Base-by-base conservation (phyloP, 306 rosid species). In the cucumber (Cucumis sativus) region DNA sequence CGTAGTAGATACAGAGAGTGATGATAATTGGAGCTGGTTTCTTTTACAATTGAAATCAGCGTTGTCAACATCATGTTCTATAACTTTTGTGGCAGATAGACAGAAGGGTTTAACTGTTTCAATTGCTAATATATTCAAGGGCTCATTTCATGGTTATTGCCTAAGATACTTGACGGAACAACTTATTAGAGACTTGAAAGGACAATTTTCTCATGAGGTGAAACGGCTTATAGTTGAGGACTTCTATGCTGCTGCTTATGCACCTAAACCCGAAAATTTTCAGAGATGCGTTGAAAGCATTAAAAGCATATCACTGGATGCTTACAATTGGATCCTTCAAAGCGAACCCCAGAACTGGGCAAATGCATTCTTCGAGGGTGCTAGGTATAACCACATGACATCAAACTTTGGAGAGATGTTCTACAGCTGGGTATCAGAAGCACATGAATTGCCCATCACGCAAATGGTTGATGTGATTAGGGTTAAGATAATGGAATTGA, bases 21-120 rank as follows among this genome's bases (percentile, higher is more conserved):
- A 90, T 68, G 97, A 95, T 63, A 90, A 91, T 80, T 95, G 98
- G 98, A 83, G 77, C 70, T 95, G 98, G 98, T 95, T 95, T 86
- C 81, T 95, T 65, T 85, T 90, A 52, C 96, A 92, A 83, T 86
- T 95, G 37, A 95, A 90, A 83, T 89, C 97, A 11, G 95, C 90
- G 43, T 64, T 95, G 66, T 86, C 95, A 79, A 86, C 88, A 6
- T 75, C 95, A 64, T 86, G 92, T 80, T 92, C 91, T 3, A 78
- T 89, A 79, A 95, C 98, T 80, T 90, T 95, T 85, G 97, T 95
- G 73, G 98, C 98, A 15, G 96, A 89, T 83, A 87, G 92, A 83
- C 93, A 86, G 83, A 88, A 90, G 77, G 97, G 97, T 49, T 80
- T 95, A 73, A 90, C 83, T 81, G 90, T 86, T 63, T 95, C 97